phyloP scores from a whole-genome alignment of 2,329 filamentous ascomycete species.

The Cordyceps tenuipes region DNA sequence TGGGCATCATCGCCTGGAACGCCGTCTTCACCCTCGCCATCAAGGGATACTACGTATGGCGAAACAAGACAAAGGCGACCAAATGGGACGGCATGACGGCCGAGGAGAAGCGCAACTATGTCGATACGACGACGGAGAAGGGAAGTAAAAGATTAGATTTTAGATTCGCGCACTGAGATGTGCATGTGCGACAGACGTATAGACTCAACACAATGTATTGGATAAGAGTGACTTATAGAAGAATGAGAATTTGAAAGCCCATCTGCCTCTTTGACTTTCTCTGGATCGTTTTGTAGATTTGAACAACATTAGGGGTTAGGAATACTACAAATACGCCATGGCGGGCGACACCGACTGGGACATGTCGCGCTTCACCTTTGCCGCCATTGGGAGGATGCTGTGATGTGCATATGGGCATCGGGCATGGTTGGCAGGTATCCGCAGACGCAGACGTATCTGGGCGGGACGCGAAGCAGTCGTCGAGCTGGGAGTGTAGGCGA shows the following conservation, averaged over 20 bases:
- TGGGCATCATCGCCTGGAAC: conserved; percentile 36
- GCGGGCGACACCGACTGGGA: conserved; percentile 30
- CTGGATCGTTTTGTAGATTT: too few relatives aligned
- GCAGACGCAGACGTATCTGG: not conserved
- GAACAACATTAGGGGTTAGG: conserved; percentile 7
- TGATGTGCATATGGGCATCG: too few relatives aligned
- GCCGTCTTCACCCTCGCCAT: conserved; percentile 22
- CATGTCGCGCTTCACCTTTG: conserved; percentile 25
- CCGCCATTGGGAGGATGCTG: conserved; percentile 7
- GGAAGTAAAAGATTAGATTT: conserved; percentile 34
- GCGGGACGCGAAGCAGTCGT: not conserved
- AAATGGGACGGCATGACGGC: conserved; percentile 37
- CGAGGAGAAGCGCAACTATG: conserved; percentile 24
- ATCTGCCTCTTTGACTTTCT: too few relatives aligned
- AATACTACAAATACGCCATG: conserved; percentile 33
- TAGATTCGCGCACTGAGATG: conserved; percentile 24
- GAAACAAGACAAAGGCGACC: conserved; percentile 27
- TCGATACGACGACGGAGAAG: conserved; percentile 27
- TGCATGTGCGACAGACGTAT: too few relatives aligned
- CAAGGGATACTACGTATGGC: conserved; percentile 26
- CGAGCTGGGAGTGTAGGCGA: not conserved
- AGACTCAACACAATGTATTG: too few relatives aligned
- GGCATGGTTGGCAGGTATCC: not conserved
- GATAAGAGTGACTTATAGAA: too few relatives aligned
- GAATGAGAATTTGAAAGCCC: too few relatives aligned